phyloP scores from a whole-genome alignment of 495 filamentous ascomycete species.

The Penicillium chermesinum region DNA sequence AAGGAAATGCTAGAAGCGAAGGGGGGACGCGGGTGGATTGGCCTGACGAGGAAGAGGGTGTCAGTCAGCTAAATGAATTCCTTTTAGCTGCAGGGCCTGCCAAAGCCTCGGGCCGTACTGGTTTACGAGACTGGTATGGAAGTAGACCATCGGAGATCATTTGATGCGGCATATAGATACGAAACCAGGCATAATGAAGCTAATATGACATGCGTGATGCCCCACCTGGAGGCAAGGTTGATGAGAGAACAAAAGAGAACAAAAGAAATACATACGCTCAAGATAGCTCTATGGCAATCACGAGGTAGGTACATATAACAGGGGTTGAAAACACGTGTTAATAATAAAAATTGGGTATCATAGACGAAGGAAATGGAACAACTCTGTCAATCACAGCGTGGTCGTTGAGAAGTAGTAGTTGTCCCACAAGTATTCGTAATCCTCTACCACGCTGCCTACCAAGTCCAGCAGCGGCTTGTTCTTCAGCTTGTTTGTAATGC shows the following conservation, averaged over 20 bases:
- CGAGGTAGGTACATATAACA: neutral
- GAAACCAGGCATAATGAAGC: conserved; percentile 9
- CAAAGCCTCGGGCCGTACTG: conserved; percentile 23
- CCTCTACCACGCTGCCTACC: conserved; percentile 77
- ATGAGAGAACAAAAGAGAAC: conserved; percentile 5
- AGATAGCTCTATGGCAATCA: neutral
- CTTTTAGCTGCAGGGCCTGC: conserved; percentile 39
- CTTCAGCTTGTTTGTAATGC: conserved; percentile 61
- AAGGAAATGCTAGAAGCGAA: conserved; percentile 83
- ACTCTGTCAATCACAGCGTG: conserved; percentile 45
- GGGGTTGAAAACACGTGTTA: neutral
- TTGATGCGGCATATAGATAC: too few species aligned
- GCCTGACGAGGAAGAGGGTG: conserved; percentile 63
- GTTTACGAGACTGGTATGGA: conserved; percentile 41
- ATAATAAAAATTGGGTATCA: conserved; percentile 25
- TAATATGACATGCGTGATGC: conserved; percentile 23
- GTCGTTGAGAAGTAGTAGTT: conserved; percentile 88
- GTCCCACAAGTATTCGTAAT: conserved; percentile 97
- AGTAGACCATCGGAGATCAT: conserved; percentile 30
- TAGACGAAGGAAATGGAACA: conserved; percentile 8
- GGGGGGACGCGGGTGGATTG: conserved; percentile 69
- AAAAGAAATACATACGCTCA: conserved; percentile 8
- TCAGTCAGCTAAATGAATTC: conserved; percentile 68
- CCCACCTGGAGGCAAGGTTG: conserved; percentile 3
- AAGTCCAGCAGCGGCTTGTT: conserved; percentile 72